phyloP scores from a whole-genome alignment of 139 green algal species.

The Desmodesmus armatus region DNA sequence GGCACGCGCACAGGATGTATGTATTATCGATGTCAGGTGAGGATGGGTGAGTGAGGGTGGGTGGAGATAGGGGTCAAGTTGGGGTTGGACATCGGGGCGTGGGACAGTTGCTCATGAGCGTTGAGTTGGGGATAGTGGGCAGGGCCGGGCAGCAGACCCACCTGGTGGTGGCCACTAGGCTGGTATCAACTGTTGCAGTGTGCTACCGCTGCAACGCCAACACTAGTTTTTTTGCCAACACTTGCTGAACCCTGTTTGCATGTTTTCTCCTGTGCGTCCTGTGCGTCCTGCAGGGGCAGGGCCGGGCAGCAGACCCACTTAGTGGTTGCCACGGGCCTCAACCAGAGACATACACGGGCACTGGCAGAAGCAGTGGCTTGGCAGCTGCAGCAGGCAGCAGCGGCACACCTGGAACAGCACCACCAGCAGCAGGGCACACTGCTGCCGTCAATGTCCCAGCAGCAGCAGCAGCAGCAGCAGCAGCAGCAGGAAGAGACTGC shows the following conservation, averaged over 20 bases:
- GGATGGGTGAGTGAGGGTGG: too few species aligned
- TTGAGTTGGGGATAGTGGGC: too few species aligned
- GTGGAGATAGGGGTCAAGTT: too few species aligned
- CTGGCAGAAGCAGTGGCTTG: slow-evolving; percentile 50
- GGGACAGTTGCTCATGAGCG: too few species aligned
- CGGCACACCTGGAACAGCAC: not conserved
- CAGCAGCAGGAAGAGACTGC: not conserved
- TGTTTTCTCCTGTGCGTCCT: not conserved
- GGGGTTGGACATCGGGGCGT: too few species aligned
- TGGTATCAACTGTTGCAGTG: too few species aligned
- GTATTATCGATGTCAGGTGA: slow-evolving; percentile 20
- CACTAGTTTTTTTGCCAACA: too few species aligned
- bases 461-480: slow-evolving; percentile 25
- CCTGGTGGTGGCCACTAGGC: slow-evolving; percentile 42
- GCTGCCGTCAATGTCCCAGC: not conserved
- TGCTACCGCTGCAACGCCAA: too few species aligned
- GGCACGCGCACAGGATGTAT: slow-evolving; percentile 29
- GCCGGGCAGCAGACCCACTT: slow-evolving; percentile 4
- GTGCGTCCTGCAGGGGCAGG: not conserved
- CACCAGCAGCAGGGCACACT: slow-evolving; percentile 4
- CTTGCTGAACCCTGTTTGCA: too few species aligned
- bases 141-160: not conserved
- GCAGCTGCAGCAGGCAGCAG: slow-evolving; percentile 36
- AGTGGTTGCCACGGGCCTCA: slow-evolving; percentile 47
- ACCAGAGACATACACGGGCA: slow-evolving; percentile 50